Percentiles rank a stretch among this genome's conserved stretches.
phyloP scores from a whole-genome alignment of 495 filamentous ascomycete genomes.

The Rusavskia elegans region DNA sequence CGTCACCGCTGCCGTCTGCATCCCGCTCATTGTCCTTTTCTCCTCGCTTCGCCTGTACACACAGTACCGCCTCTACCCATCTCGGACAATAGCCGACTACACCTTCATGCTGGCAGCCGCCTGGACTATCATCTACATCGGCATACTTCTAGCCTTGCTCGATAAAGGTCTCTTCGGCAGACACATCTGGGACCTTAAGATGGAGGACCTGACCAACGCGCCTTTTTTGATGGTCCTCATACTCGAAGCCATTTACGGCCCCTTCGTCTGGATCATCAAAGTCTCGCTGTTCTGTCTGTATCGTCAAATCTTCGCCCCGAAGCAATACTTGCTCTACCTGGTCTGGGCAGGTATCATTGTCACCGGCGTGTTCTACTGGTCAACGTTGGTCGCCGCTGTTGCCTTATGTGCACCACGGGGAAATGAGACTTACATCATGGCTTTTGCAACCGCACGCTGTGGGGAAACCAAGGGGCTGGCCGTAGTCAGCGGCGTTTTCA shows the following conservation, averaged over 20 bases:
- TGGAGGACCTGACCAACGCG: background rate
- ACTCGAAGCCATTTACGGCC: constrained; percentile 4
- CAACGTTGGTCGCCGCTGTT: background rate
- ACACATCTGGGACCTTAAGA: constrained; percentile 1
- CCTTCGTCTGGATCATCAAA: constrained; percentile 12
- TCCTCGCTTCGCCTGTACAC: background rate
- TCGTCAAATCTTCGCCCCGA: constrained; percentile 5
- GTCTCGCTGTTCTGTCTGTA: constrained; percentile 10
- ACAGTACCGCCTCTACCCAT: background rate
- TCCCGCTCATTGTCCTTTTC: background rate
- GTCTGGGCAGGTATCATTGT: constrained; percentile 4
- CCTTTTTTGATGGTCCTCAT: constrained; percentile 6
- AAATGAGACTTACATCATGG: constrained; percentile 5
- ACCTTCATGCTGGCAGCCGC: background rate
- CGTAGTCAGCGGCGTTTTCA: constrained; percentile 2
- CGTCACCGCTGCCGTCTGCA: background rate
- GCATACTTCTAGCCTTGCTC: background rate
- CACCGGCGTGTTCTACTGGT: constrained; percentile 3
- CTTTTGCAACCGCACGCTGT: constrained; percentile 2
- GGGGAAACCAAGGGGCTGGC: background rate
- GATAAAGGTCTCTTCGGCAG: background rate
- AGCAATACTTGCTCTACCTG: constrained; percentile 6
- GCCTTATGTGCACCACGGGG: background rate
- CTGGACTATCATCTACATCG: background rate
- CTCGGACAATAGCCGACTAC: background rate